These are phyloP conservation scores for Mortierella sp. DNA, from an alignment of 371 early-diverging fungal species.

Conservation along the genomic window DNA sequence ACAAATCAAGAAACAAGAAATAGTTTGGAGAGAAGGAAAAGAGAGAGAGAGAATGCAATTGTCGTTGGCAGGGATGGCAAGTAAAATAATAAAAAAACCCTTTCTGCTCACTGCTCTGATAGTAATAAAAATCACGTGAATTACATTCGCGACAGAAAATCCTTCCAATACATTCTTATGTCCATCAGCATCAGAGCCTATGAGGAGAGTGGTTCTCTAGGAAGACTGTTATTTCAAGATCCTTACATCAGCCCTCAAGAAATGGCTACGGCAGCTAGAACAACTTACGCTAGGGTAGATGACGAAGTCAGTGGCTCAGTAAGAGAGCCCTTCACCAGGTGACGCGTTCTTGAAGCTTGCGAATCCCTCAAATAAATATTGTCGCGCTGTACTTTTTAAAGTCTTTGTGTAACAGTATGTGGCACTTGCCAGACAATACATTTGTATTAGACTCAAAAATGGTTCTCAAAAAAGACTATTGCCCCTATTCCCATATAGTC, in stretches of 20 bases:
- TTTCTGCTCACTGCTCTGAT: not conserved
- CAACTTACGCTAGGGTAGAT: not conserved
- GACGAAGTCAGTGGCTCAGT: not conserved
- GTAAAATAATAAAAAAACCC: not conserved
- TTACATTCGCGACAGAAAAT: not conserved
- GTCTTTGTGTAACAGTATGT: not conserved
- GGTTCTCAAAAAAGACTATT: too few species aligned
- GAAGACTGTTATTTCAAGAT: too few species aligned
- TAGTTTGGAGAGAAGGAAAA: not conserved
- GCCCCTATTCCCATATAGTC: not conserved
- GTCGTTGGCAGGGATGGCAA: not conserved
- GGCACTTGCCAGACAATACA: not conserved
- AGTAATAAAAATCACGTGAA: slow-evolving; percentile 5
- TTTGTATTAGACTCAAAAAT: not conserved
- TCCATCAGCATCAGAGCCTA: not conserved
- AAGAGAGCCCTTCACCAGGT: not conserved
- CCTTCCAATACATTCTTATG: not conserved
- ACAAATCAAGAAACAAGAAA: not conserved
- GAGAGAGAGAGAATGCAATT: slow-evolving; percentile 7
- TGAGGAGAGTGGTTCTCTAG: not conserved
- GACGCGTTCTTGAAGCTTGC: not conserved
- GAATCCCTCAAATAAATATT: not conserved
- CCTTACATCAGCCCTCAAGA: not conserved
- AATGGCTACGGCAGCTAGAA: too few species aligned
- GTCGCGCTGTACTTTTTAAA: not conserved